Conservation (phyloP, 139 green algal genomes). For the Chlorella vulgaris region DNA sequence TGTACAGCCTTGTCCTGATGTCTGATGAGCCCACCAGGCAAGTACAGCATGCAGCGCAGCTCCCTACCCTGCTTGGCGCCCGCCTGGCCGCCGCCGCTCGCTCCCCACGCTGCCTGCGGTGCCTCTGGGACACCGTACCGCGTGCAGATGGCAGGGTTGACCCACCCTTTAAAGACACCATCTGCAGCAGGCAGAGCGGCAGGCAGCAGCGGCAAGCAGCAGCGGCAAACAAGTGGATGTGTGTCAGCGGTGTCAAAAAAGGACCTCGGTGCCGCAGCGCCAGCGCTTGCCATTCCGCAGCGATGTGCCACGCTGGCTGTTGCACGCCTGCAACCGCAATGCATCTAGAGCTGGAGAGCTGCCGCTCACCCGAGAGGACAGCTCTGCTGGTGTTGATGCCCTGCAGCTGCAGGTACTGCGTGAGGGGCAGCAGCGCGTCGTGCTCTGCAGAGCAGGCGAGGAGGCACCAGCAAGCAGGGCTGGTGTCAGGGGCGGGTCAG, state of each 20-base stretch:
- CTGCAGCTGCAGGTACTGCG: constrained; percentile 51
- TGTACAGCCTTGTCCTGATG: too few relatives aligned
- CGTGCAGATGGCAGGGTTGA: constrained; percentile 22
- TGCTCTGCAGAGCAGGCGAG: constrained; percentile 3
- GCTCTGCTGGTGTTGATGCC: constrained; percentile 30
- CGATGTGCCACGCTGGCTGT: too few relatives aligned
- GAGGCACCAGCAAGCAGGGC: background rate
- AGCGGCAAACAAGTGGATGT: background rate
- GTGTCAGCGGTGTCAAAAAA: too few relatives aligned
- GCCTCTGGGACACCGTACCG: constrained; percentile 44
- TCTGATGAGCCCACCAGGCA: too few relatives aligned
- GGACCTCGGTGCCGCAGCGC: too few relatives aligned
- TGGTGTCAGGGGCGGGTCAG: too few relatives aligned
- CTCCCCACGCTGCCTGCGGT: constrained; percentile 54
- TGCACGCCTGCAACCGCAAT: too few relatives aligned
- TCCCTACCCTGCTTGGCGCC: constrained; percentile 50
- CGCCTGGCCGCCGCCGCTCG: constrained; percentile 57
- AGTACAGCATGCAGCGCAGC: too few relatives aligned
- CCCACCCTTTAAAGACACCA: constrained; percentile 48
- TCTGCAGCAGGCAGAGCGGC: constrained; percentile 1
- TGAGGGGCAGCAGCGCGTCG: constrained; percentile 38
- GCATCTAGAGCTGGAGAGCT: too few relatives aligned
- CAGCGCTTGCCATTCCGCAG: too few relatives aligned
- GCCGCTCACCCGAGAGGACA: constrained; percentile 14
- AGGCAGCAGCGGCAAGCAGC: background rate